Evolutionary conservation across 257 asterid genomes (phyloP), one percentile per base, ranked within the genome.

Genomic region (Lycium barbarum): DNA sequence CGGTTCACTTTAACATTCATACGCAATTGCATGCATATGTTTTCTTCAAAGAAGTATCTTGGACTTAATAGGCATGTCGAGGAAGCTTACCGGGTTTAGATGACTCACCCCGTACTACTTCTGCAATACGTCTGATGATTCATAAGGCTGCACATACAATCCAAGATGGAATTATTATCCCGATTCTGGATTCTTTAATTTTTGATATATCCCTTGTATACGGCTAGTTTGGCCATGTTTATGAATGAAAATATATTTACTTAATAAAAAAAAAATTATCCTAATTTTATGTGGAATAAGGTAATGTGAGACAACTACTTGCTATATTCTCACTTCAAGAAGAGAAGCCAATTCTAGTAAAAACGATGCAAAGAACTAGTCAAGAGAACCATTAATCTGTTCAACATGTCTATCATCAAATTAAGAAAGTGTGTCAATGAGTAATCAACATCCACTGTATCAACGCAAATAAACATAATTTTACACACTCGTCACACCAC

Each of bases 361-460:
- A 49, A 59, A 20, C 20, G 20, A 74, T 20, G 81, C 61, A 74
- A 74, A 49, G 22, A 49, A 12, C 12, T 47, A 74, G 43, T 49
- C 61, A 70, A 70, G 20, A 74, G 81, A 74, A 22, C 58, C 43
- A 74, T 49, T 22, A 74, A 74, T 43, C 33, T 12, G 43, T 47
- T 22, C 26, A 73, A n/a, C 26, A 33, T 11, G 5, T 54, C 59
- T 54, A 54, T 14, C 59, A 54, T 40, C 5, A 71, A 11, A 18
- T 18, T 40, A 71, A 40, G 79, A 18, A 40, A 73, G 58, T n/a
- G n/a, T 13, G n/a, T 33, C n/a, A 11, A 72, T 45, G 18, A 72
- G 58, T 72, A 72, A 72, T 72, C 81, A 73, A 73, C 45, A 49
- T 49, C n/a, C 43, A 20, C 40, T 73, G 12, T 47, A 47, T 47